Evolutionary conservation across 2,329 filamentous ascomycete genomes (phyloP).

Genomic region (Eurotiales sp.): DNA sequence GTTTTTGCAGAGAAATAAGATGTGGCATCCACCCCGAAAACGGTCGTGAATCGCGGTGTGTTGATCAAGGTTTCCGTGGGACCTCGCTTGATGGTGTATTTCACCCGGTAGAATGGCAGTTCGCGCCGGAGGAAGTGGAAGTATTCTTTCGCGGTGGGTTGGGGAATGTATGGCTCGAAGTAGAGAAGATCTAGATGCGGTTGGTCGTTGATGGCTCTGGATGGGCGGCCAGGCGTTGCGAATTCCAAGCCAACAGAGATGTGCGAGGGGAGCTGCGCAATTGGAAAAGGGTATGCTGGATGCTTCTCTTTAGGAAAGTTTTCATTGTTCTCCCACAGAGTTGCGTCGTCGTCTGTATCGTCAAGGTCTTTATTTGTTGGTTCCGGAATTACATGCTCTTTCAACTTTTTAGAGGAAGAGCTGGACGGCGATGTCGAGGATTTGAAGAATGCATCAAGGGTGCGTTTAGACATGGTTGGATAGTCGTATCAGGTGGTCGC

Average conservation of each 20-base stretch:
- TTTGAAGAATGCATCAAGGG: conserved; percentile 66
- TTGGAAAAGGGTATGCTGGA: conserved; percentile 50
- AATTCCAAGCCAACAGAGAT: conserved; percentile 27
- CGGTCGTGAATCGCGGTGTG: conserved; percentile 59
- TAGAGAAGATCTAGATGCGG: conserved; percentile 70
- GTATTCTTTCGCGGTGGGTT: conserved; percentile 52
- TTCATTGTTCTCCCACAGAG: neutral
- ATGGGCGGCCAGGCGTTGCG: conserved; percentile 49
- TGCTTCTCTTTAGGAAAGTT: conserved; percentile 37
- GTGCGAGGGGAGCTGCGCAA: conserved; percentile 45
- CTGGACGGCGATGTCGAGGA: conserved; percentile 40
- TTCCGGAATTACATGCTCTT: conserved; percentile 23
- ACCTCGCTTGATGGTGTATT: conserved; percentile 67
- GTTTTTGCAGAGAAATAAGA: conserved; percentile 48
- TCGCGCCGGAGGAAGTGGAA: conserved; percentile 69
- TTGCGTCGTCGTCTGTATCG: neutral
- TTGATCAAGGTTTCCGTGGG: conserved; percentile 60
- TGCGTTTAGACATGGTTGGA: conserved; percentile 52
- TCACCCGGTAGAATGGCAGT: conserved; percentile 71
- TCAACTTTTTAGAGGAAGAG: conserved; percentile 31
- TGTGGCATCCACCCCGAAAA: conserved; percentile 62
- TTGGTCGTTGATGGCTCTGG: conserved; percentile 60
- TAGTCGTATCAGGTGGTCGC: too few relatives aligned
- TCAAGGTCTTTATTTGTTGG: neutral
- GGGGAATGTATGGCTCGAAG: conserved; percentile 68